A percentile compares a stretch with the other conserved stretches of the same genome.
Conservation (phyloP, 306 rosid genomes). For the Cicer bijugum region DNA sequence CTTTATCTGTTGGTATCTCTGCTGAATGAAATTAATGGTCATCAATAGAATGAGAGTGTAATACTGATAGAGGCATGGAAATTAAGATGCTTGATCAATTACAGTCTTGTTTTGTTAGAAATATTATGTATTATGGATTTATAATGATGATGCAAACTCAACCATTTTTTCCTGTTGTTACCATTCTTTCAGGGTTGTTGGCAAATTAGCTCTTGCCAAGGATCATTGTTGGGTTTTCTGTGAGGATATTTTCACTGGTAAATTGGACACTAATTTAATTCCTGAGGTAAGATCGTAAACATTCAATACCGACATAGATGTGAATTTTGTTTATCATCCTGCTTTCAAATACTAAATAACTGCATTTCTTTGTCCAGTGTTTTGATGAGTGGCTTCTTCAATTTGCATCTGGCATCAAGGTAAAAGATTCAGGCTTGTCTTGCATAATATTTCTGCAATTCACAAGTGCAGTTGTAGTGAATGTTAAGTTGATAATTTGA, state of each 20-base stretch:
- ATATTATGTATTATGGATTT: constrained; percentile 6
- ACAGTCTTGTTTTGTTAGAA: neutral
- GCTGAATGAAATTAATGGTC: neutral
- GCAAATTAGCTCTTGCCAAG: constrained; percentile 70
- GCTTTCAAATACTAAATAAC: constrained; percentile 39
- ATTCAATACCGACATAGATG: constrained; percentile 25
- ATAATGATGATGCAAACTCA: constrained; percentile 15
- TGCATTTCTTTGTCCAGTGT: constrained; percentile 57
- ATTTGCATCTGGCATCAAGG: constrained; percentile 85
- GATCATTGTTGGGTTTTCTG: constrained; percentile 68
- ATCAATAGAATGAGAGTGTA: neutral
- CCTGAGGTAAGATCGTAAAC: constrained; percentile 60
- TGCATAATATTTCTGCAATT: constrained; percentile 26
- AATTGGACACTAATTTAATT: constrained; percentile 46
- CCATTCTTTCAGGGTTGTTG: constrained; percentile 65
- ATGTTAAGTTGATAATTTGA: constrained; percentile 28
- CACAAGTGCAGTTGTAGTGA: neutral
- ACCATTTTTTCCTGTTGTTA: constrained; percentile 27
- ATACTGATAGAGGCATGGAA: neutral
- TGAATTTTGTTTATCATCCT: constrained; percentile 6
- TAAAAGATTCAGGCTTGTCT: constrained; percentile 37
- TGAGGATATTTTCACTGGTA: constrained; percentile 49
- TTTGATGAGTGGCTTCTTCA: constrained; percentile 84
- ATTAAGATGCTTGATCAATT: constrained; percentile 12
- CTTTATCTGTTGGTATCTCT: constrained; percentile 6